A percentile compares a stretch with the other conserved stretches of the same genome.
Evolutionary conservation across 768 basidiomycete species (phyloP).

Genomic region (Trametes cinnabarina): DNA sequence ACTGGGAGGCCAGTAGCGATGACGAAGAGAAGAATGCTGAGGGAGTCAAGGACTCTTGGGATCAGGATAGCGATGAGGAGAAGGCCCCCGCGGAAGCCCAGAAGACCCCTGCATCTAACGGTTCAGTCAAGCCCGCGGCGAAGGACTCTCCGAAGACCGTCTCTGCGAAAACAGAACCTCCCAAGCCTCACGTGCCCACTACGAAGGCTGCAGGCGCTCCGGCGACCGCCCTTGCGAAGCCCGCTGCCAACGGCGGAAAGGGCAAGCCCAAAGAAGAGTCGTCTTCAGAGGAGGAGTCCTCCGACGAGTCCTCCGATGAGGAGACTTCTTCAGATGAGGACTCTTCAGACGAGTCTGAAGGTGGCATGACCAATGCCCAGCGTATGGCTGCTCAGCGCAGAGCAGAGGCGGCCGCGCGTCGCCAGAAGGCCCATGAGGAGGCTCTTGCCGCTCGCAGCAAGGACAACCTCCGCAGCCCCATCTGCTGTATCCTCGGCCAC

Average conservation of each 20-base stretch:
- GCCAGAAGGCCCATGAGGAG: slow-evolving; percentile 75
- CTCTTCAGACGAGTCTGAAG: slow-evolving; percentile 47
- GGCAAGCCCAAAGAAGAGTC: slow-evolving; percentile 19
- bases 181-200: slow-evolving; percentile 4
- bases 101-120: slow-evolving; percentile 15
- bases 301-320: slow-evolving; percentile 24
- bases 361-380: slow-evolving; percentile 67
- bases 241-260: slow-evolving; percentile 18
- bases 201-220: slow-evolving; percentile 21
- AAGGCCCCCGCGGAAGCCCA: slow-evolving; percentile 6
- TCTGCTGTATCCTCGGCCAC: slow-evolving; percentile 98
- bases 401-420: slow-evolving; percentile 79
- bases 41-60: slow-evolving; percentile 53
- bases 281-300: slow-evolving; percentile 16
- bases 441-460: slow-evolving; percentile 85
- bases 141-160: slow-evolving; percentile 28
- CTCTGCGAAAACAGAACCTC: neutral
- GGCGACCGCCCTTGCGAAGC: slow-evolving; percentile 23
- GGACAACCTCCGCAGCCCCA: slow-evolving; percentile 91
- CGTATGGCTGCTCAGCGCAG: slow-evolving; percentile 68
- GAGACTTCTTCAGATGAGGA: slow-evolving; percentile 45
- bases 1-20: slow-evolving; percentile 51
- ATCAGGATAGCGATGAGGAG: slow-evolving; percentile 58
- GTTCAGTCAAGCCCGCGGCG: slow-evolving; percentile 20
- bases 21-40: slow-evolving; percentile 40